These are phyloP conservation scores for Hypericum perforatum DNA, from an alignment of 345 rosid species.

Conservation along the genomic window DNA sequence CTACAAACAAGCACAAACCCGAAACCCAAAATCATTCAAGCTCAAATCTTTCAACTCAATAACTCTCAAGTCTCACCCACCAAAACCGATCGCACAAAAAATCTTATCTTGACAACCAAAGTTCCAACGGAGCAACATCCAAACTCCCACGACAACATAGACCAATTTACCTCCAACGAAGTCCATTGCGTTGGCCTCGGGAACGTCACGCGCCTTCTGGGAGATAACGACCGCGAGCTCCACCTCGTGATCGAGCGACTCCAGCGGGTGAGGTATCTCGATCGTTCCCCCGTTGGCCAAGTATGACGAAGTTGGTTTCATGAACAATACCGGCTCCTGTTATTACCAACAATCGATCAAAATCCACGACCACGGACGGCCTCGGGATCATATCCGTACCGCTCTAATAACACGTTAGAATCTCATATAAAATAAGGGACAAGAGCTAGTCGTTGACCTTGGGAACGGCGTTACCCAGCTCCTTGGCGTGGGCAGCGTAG, in stretches of 20 bases:
- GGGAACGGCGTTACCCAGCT: constrained; percentile 86
- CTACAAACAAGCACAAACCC: constrained; percentile 20
- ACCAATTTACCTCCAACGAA: constrained; percentile 54
- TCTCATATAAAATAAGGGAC: too few relatives aligned
- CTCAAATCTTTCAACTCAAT: too few relatives aligned
- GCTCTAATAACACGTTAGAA: too few relatives aligned
- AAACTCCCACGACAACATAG: background rate
- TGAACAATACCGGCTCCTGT: constrained; percentile 79
- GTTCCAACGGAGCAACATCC: background rate
- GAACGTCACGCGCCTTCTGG: constrained; percentile 70
- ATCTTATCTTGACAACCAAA: too few relatives aligned
- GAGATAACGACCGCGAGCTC: constrained; percentile 88
- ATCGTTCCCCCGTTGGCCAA: constrained; percentile 81
- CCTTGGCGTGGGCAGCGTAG: constrained; percentile 93
- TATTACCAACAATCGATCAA: background rate
- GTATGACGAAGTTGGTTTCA: constrained; percentile 91
- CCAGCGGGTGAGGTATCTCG: constrained; percentile 64
- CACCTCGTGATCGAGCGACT: constrained; percentile 83
- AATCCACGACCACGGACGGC: background rate
- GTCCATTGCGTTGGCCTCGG: constrained; percentile 69
- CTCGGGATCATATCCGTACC: too few relatives aligned
- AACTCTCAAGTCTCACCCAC: too few relatives aligned
- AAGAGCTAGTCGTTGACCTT: constrained; percentile 29
- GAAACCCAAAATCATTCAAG: background rate
- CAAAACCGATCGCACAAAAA: too few relatives aligned